Base-by-base conservation (phyloP, 2,329 filamentous ascomycete genomes). In the Fusarium xyrophilum region DNA sequence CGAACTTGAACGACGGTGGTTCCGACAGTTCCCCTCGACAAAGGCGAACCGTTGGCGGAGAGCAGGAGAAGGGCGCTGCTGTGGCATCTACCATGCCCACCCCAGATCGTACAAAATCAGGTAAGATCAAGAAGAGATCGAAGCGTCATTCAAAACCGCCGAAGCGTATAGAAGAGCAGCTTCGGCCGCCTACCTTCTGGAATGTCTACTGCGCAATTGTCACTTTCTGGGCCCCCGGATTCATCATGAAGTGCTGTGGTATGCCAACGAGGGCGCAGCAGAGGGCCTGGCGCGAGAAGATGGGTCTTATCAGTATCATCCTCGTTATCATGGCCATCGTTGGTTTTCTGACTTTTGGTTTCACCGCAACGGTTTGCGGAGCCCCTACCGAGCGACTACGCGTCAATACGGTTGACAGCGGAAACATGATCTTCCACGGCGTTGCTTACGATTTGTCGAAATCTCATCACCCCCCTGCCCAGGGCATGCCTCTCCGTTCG, bases 381-480 rank as follows among this genome's bases (percentile, higher is more conserved):
- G 79, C 82, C 4, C 90, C 93, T 12, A 88, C 89, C 28, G 81
- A 88, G 43, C 89, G 95, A 62, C 82, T 98, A 56, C 90, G 89
- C 67, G 86, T 93, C 76, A 98, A 98, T 79, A 84, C 96, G 65
- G 93, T 99, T 58, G 86, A 86, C 54, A 78, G 75, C 10, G 93
- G 93, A 15, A 97, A 93, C 82, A 94, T 99, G 92, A 98, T 99
- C 70, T 96, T 97, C 77, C 95, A 99, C 74, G 96, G 96, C 56
- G 86, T 89, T 63, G 96, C 96, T 6, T 97, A 97, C 76, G 91
- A 97, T 76, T 82, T 99, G 59, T 87, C 89, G 7, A 79, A 79
- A 35, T 97, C 93, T 1, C 84, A 86, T 28, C 96, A 99, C 78
- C 93, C 93, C 10, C 85, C 88, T 6, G 96, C 93, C 2, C 83